Evolutionary conservation across 1,284 basidiomycete species (phyloP), one percentile per base, ranked within the genome.

Genomic region (Xerocomus minutiporus): DNA sequence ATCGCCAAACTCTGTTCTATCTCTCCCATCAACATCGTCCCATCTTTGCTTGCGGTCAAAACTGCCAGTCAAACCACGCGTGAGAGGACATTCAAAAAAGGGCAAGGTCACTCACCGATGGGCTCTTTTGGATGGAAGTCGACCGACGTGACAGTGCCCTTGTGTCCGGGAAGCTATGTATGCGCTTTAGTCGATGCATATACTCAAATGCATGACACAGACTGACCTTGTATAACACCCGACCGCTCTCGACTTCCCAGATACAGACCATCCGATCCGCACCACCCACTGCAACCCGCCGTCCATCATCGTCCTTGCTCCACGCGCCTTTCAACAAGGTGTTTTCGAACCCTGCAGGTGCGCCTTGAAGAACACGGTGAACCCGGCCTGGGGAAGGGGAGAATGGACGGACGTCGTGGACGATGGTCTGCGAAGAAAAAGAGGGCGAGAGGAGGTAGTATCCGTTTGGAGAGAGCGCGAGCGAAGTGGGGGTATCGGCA

Each of bases 61-160:
- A 93, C 87, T 89, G 50, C 44, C 38, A 32, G 49, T 12, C 41
- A 55, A 39, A 28, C 31, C 20, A 15, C 1, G 13, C 8, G 12
- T 57, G 34, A 61, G 51, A 52, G 12, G 41, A 28, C 26, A 53
- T 29, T 15, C 38, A 17, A 45, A 13, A 41, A 23, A 46, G 13
- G 39, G 52, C 32, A 46, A 46, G n/a, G 34, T 39, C 11, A 74
- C 83, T 59, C 68, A 88, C 91, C 83, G 69, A 97, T 94, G 15
- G 93, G 94, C 66, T 97, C 94, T 67, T 86, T 91, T 15, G 91
- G 89, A 65, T 94, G 91, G 75, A 93, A 93, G 65, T 93, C 93
- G 0, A 93, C 91, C 13, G 86, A 76, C 1, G 90, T 93, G 8
- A 96, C 93, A 0, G 93, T 94, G 12, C 93, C 93, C 71, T 92